Percentiles rank a stretch among this genome's conserved stretches.
Conservation (phyloP, 148 eudicot genomes). For the Silene latifolia region DNA sequence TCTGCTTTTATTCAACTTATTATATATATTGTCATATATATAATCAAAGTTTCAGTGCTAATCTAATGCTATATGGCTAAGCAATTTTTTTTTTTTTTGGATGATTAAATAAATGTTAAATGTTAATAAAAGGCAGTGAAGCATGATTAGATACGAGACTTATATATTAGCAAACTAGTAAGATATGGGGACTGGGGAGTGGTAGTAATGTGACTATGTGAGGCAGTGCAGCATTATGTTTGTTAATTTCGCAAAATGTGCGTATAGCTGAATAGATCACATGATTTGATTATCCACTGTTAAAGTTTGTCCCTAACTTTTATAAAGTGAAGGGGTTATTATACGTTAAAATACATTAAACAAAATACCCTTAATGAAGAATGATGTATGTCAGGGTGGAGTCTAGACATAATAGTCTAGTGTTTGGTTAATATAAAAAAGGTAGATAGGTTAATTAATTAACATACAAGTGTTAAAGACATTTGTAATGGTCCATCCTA, state of each 20-base stretch:
- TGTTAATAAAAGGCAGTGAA: too few species aligned
- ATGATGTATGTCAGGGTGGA: neutral
- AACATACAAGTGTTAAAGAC: neutral
- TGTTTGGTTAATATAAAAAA: conserved; percentile 12
- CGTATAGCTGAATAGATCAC: conserved; percentile 2
- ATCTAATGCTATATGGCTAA: too few species aligned
- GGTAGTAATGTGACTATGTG: too few species aligned
- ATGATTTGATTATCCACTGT: conserved; percentile 10
- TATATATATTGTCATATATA: too few species aligned
- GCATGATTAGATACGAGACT: too few species aligned
- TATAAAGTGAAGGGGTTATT: neutral
- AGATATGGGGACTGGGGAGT: too few species aligned
- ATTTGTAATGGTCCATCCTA: conserved; percentile 12
- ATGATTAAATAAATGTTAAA: too few species aligned
- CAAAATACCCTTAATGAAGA: conserved; percentile 3
- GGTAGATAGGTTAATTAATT: neutral
- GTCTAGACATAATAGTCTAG: conserved; percentile 7
- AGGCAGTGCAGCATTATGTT: neutral
- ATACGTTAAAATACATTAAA: neutral
- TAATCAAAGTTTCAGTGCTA: too few species aligned
- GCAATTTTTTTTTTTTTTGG: too few species aligned
- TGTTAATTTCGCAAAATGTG: neutral
- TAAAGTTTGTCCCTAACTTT: conserved; percentile 19
- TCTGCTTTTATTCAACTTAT: too few species aligned
- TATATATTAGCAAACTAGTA: too few species aligned